Evolutionary conservation across 1,284 basidiomycete species (phyloP).

Genomic region (Ustilago hordei): DNA sequence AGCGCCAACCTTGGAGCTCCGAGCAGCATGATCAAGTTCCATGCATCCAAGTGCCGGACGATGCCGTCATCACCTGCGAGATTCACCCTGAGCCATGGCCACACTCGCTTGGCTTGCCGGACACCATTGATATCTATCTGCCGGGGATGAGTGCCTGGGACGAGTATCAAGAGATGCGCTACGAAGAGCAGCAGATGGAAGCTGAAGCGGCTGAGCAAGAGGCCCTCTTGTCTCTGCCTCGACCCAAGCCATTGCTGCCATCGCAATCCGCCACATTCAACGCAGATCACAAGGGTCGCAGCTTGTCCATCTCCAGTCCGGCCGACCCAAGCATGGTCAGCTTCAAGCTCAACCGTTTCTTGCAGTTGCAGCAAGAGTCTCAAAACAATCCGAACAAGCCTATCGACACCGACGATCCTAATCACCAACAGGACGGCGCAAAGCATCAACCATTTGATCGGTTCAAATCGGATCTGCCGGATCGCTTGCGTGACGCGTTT

Average conservation of each 20-base stretch:
- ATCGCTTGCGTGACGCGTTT: constrained; percentile 37
- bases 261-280: constrained; percentile 11
- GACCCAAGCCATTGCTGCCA: constrained; percentile 15
- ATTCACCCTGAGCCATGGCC: constrained; percentile 51
- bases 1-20: constrained; percentile 19
- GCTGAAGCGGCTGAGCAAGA: constrained; percentile 21
- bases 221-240: not conserved
- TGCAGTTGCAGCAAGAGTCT: constrained; percentile 45
- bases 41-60: constrained; percentile 22
- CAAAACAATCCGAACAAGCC: constrained; percentile 16
- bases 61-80: constrained; percentile 30
- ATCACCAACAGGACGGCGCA: not conserved
- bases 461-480: constrained; percentile 30
- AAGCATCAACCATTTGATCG: constrained; percentile 18
- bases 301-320: constrained; percentile 54
- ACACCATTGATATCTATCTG: constrained; percentile 64
- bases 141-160: constrained; percentile 64
- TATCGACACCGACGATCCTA: not conserved
- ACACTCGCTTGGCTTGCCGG: constrained; percentile 44
- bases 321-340: constrained; percentile 52
- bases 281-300: constrained; percentile 18
- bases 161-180: constrained; percentile 45
- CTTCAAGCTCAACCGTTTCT: constrained; percentile 52
- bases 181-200: constrained; percentile 42
- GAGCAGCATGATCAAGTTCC: constrained; percentile 16